Base-by-base conservation (phyloP, 352 stramenopile species). In the Plasmopara viticola region DNA sequence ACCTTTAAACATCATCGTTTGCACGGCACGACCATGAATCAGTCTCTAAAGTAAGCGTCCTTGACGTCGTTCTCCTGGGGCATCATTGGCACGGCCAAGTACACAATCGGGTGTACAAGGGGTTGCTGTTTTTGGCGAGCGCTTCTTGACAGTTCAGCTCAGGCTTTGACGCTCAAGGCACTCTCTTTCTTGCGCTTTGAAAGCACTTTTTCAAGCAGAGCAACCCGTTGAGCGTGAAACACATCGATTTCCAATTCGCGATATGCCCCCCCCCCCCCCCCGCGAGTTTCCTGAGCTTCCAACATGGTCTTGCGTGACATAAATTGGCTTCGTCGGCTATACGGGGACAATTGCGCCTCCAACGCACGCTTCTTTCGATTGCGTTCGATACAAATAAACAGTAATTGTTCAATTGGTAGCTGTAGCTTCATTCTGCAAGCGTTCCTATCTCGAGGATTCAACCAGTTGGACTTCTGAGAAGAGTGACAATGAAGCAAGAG, bases 291-390 rank as follows among this genome's bases (percentile, higher is more conserved):
- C 60, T 97, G 91, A 44, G 84, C 66, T 66, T 97, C 89, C 64
- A 98, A 89, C 67, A 98, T 90, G 18, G 51, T 58, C 53, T 97
- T 97, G 10, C 93, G 83, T 20, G 97, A 51, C 18, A 79, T 30
- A 44, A 97, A 95, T 71, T 95, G 6, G 88, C 92, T 51, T 98
- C 93, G 62, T 98, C 93, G 12, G 93, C 97, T 74, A 97, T 97
- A n/a, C 4, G 93, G 92, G n/a, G 91, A 91, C 35, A 98, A 56
- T 25, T 82, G 84, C 12, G 72, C 75, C 43, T 97, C 82, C n/a
- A 97, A 90, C 5, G 68, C 67, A 18, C 74, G 68, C 49, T 97
- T 97, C 49, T 84, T 76, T 28, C 90, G 78, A 29, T 90, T 86
- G 9, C 90, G 79, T 51, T 96, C 87, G 33, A 98, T 95, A 54